phyloP scores from a whole-genome alignment of 2,329 filamentous ascomycete genomes.

The Colletotrichum sp. region DNA sequence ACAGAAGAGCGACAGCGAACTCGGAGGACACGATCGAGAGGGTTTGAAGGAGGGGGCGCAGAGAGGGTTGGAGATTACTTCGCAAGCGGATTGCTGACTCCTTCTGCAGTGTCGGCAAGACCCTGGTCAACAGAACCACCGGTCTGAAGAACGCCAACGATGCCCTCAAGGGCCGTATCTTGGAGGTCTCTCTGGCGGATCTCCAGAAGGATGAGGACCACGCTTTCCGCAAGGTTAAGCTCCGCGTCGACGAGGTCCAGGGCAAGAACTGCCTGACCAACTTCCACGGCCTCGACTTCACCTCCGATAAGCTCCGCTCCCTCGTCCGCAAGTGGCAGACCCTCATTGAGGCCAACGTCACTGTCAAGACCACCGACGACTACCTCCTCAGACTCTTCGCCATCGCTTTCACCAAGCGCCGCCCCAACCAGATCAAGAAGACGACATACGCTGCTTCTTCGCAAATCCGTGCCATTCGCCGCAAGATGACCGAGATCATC shows the following conservation, averaged over 20 bases:
- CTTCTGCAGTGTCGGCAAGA: slow-evolving; percentile 89
- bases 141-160: slow-evolving; percentile 99
- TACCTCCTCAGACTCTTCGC: slow-evolving; percentile 99
- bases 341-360: slow-evolving; percentile 98
- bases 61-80: not conserved
- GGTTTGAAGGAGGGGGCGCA: not conserved
- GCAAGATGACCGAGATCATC: slow-evolving; percentile 99
- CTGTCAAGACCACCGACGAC: slow-evolving; percentile 99
- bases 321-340: slow-evolving; percentile 99
- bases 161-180: slow-evolving; percentile 96
- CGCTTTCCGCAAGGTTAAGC: slow-evolving; percentile 99
- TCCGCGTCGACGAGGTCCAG: slow-evolving; percentile 97
- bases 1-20: not conserved
- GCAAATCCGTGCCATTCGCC: slow-evolving; percentile 96
- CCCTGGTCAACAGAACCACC: slow-evolving; percentile 98
- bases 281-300: slow-evolving; percentile 99
- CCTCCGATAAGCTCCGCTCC: slow-evolving; percentile 98
- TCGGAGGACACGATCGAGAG: slow-evolving; percentile 1
- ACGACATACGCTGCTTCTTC: slow-evolving; percentile 97
- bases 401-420: slow-evolving; percentile 99
- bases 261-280: slow-evolving; percentile 99
- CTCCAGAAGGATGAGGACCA: slow-evolving; percentile 99
- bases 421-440: slow-evolving; percentile 99
- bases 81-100: not conserved
- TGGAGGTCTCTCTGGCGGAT: slow-evolving; percentile 98